phyloP scores from a whole-genome alignment of 192 early-diverging fungal species.

The Dissophora ornata region DNA sequence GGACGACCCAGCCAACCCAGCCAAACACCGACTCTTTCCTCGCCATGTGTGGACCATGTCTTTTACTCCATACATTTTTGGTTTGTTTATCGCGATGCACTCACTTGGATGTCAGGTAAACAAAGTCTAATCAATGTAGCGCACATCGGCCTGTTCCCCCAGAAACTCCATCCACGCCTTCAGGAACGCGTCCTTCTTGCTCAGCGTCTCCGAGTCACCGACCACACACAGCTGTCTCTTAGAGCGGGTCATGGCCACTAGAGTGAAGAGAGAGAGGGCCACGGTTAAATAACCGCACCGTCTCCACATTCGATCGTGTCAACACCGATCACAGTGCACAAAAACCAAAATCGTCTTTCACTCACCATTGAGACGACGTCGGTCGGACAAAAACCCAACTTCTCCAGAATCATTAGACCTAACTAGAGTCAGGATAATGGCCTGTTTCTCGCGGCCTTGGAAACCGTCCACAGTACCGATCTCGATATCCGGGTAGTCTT shows the following conservation, averaged over 20 bases:
- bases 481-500: slow-evolving; percentile 72
- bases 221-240: slow-evolving; percentile 88
- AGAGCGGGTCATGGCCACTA: slow-evolving; percentile 88
- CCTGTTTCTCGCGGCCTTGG: slow-evolving; percentile 93
- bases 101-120: not conserved
- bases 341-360: not conserved
- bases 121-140: slow-evolving; percentile 55
- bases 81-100: no score
- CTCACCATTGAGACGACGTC: slow-evolving; percentile 82
- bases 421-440: slow-evolving; percentile 83
- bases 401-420: slow-evolving; percentile 80
- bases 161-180: slow-evolving; percentile 62
- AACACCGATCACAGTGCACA: no score
- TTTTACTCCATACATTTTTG: no score
- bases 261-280: not conserved
- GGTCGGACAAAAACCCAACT: slow-evolving; percentile 87
- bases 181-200: slow-evolving; percentile 61
- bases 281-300: no score
- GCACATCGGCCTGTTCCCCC: slow-evolving; percentile 59
- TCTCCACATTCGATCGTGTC: no score
- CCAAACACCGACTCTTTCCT: no score
- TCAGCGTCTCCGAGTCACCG: slow-evolving; percentile 77
- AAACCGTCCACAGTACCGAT: slow-evolving; percentile 91
- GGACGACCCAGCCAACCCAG: no score
- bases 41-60: no score